Percentiles rank a stretch among this genome's conserved stretches.
phyloP scores from a whole-genome alignment of 2,329 filamentous ascomycete genomes.

The Phaeosphaeriaceae sp. region DNA sequence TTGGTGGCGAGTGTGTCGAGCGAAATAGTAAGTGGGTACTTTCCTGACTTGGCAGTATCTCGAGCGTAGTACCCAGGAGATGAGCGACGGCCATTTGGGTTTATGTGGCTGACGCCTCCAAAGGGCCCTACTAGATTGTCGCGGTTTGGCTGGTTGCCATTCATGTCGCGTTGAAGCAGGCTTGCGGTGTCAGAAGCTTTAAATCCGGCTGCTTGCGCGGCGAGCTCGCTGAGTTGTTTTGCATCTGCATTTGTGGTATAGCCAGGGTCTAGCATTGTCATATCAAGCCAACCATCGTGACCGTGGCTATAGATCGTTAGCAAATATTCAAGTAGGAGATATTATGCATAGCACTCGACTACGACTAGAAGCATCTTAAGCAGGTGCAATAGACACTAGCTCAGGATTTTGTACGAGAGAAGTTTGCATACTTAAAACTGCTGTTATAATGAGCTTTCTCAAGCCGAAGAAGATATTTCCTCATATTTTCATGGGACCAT shows the following conservation, averaged over 20 bases:
- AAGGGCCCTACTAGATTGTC: constrained; percentile 29
- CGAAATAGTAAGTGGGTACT: constrained; percentile 36
- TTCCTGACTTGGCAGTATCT: constrained; percentile 52
- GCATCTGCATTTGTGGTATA: constrained; percentile 24
- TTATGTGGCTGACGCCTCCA: constrained; percentile 35
- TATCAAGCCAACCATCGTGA: constrained; percentile 31
- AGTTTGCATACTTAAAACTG: constrained; percentile 20
- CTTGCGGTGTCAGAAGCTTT: constrained; percentile 10
- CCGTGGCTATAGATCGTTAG: constrained; percentile 2
- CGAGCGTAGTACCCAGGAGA: constrained; percentile 54
- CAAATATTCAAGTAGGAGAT: too few relatives aligned
- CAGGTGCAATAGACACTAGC: too few relatives aligned
- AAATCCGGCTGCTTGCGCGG: constrained; percentile 24
- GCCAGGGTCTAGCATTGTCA: constrained; percentile 33
- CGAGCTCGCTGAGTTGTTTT: constrained; percentile 17
- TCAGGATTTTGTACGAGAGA: too few relatives aligned
- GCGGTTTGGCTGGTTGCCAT: constrained; percentile 21
- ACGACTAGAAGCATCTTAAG: too few relatives aligned
- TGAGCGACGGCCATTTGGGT: constrained; percentile 28
- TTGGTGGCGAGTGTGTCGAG: constrained; percentile 52
- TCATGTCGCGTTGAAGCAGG: constrained; percentile 28
- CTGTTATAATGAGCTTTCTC: constrained; percentile 35
- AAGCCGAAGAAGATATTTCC: constrained; percentile 56
- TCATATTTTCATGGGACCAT: constrained; percentile 65
- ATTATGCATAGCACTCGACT: too few relatives aligned